Base-by-base conservation (phyloP, 75 land plant genomes). In the Sequoiadendron giganteum region DNA sequence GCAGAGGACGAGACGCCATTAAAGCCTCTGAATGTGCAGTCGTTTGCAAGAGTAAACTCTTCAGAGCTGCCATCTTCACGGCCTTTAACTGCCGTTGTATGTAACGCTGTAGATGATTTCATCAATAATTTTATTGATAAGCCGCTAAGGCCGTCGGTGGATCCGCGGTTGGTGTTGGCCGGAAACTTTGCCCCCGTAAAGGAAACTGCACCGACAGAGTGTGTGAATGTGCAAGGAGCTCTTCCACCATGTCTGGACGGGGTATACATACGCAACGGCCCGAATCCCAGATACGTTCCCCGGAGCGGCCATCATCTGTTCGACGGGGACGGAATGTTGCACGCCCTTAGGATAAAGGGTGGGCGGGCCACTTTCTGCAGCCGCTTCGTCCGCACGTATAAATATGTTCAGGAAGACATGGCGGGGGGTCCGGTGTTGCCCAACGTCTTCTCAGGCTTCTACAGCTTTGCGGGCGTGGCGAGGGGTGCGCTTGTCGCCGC, bases 261-360 rank as follows among this genome's bases (percentile, higher is more conserved):
- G 0, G 90, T 95, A 14, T 96, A 95, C 85, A 61, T 94, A 39
- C 92, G 99, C 83, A 97, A 97, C 83, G 98, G 98, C 2, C 93
- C 94, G 10, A 96, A 96, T 87, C 96, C 96, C 16, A 73, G 83
- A 85, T 92, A 89, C 87, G n/a, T 52, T 38, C 97, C 99, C 2
- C 16, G 81, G 10, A 91, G 70, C 34, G 92, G 94, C 3, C 95
- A 97, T 92, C 97, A 95, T 83, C 87, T 94, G 15, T 95, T 95
- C 87, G 96, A 95, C 87, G 97, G 96, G 3, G 96, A 96, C 87
- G 94, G 95, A 3, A 96, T 95, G 97, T 88, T 96, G 61, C 97
- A 97, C 76, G 96, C 96, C 48, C 90, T 95, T 11, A 39, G 88
- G 4, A 21, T 56, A 1, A 32, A 47, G 39, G n/a, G 55, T 10